A percentile compares a stretch with the other conserved stretches of the same genome.
These are phyloP conservation scores for Tricholoma terreum DNA, from an alignment of 768 basidiomycete genomes.

Conservation along the genomic window DNA sequence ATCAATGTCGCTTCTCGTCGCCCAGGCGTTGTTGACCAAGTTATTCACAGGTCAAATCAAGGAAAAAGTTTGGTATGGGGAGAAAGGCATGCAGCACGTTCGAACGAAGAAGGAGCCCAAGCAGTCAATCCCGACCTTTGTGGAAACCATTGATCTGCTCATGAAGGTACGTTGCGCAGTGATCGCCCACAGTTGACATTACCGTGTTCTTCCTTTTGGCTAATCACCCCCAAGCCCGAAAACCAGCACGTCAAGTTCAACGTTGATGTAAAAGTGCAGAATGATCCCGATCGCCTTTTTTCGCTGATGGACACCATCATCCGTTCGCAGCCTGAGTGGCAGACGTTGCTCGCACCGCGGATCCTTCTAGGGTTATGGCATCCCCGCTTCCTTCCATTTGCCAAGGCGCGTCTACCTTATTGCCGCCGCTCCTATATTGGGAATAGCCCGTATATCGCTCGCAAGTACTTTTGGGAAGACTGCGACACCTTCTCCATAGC, in stretches of 20 bases:
- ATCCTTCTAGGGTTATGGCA: constrained; percentile 88
- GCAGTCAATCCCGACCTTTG: constrained; percentile 89
- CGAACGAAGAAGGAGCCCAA: constrained; percentile 76
- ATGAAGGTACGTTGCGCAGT: constrained; percentile 56
- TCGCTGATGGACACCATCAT: constrained; percentile 70
- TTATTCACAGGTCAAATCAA: constrained; percentile 55
- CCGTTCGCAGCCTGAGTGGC: constrained; percentile 63
- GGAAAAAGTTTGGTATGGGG: constrained; percentile 69
- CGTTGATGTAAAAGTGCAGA: constrained; percentile 93
- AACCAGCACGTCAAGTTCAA: constrained; percentile 76
- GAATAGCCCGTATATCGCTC: constrained; percentile 62
- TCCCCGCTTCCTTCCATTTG: constrained; percentile 80
- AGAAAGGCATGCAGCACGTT: constrained; percentile 70
- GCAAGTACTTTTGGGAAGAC: constrained; percentile 86
- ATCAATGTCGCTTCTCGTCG: not conserved
- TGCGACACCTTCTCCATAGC: constrained; percentile 85
- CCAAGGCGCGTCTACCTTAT: constrained; percentile 74
- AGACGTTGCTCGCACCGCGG: constrained; percentile 73
- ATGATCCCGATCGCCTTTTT: constrained; percentile 86
- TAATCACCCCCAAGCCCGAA: constrained; percentile 47
- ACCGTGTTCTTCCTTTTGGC: not conserved
- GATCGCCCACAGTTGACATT: constrained; percentile 12
- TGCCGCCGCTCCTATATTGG: constrained; percentile 87
- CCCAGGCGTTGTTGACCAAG: not conserved
- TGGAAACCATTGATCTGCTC: constrained; percentile 72